A percentile compares a stretch with the other conserved stretches of the same genome.
Evolutionary conservation across 768 basidiomycete species (phyloP).

Genomic region (Russula lepida): DNA sequence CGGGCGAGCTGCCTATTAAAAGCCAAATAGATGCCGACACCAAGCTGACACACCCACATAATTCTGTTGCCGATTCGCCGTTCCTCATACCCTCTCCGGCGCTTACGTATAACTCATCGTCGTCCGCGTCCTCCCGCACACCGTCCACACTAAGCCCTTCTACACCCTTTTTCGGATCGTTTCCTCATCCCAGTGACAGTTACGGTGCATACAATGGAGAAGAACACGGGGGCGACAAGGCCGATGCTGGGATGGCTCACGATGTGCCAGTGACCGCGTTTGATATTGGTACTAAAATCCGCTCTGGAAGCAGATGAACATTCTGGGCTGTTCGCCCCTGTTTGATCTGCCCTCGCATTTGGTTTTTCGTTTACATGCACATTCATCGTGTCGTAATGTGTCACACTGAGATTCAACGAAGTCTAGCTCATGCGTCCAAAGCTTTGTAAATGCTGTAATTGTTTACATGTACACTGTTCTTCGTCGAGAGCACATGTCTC

Average conservation of each 20-base stretch:
- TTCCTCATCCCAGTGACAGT: constrained; percentile 29
- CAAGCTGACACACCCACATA: constrained; percentile 11
- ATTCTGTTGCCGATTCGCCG: constrained; percentile 32
- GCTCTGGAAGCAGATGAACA: constrained; percentile 15
- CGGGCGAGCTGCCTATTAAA: constrained; percentile 7
- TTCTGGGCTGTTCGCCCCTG: background rate
- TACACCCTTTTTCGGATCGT: constrained; percentile 63
- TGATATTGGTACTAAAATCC: constrained; percentile 15
- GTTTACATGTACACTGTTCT: constrained; percentile 12
- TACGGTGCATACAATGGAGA: constrained; percentile 24
- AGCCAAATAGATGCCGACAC: constrained; percentile 5
- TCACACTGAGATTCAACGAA: background rate
- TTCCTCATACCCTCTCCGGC: constrained; percentile 52
- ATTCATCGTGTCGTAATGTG: background rate
- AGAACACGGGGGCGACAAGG: constrained; percentile 13
- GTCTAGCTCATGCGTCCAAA: background rate
- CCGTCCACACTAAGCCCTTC: constrained; percentile 62
- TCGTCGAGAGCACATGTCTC: background rate
- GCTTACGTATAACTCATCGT: constrained; percentile 41
- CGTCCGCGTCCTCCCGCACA: constrained; percentile 40
- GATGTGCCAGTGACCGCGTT: constrained; percentile 12
- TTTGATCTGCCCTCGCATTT: background rate
- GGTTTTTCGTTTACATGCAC: background rate
- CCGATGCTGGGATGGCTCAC: constrained; percentile 9
- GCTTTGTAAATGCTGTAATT: constrained; percentile 10